Evolutionary conservation across 2,329 filamentous ascomycete species (phyloP).

Genomic region (Hypoxylon sp.): DNA sequence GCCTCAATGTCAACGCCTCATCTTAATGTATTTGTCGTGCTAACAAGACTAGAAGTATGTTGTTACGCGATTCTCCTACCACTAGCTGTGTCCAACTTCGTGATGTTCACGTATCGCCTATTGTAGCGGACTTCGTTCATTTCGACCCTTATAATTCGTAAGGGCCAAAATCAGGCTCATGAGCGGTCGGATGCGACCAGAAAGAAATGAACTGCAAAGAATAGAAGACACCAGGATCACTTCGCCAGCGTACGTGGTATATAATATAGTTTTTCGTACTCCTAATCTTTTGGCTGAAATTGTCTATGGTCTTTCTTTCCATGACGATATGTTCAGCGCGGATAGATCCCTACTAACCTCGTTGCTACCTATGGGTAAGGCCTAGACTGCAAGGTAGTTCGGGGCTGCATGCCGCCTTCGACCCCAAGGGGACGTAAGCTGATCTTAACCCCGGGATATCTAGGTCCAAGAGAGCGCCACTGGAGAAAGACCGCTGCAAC

Average conservation of each 20-base stretch:
- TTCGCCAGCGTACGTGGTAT: neutral
- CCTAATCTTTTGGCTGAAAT: neutral
- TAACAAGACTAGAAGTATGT: neutral
- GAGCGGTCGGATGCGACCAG: neutral
- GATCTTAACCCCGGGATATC: neutral
- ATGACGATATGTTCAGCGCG: neutral
- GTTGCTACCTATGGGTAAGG: too few species aligned
- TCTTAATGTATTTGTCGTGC: neutral
- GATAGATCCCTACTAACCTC: too few species aligned
- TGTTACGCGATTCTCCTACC: neutral
- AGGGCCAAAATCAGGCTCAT: neutral
- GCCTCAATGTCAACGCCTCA: neutral
- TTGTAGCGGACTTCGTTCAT: neutral
- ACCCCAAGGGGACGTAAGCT: too few species aligned
- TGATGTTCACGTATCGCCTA: too few species aligned
- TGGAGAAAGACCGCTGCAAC: constrained; percentile 5
- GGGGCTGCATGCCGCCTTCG: constrained; percentile 9
- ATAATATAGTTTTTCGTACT: neutral
- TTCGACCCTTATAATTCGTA: neutral
- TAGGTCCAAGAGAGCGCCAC: neutral
- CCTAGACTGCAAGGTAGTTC: neutral
- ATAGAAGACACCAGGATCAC: neutral
- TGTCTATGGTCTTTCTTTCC: neutral
- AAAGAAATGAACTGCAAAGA: neutral
- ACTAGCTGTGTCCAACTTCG: neutral